Conservation (phyloP, 306 rosid species). For the Castanospermum australe region DNA sequence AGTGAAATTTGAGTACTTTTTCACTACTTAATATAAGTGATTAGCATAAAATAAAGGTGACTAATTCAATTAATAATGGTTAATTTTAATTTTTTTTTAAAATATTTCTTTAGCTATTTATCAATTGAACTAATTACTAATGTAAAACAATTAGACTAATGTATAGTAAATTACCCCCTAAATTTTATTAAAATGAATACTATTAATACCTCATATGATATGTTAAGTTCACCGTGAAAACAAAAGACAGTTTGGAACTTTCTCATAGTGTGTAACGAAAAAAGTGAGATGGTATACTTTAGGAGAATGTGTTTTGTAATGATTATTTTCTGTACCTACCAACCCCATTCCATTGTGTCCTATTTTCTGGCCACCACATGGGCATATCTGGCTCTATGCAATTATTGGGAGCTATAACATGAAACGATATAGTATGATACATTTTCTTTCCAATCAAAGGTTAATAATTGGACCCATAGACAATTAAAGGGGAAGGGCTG, state of each 20-base stretch:
- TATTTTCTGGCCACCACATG: conserved; percentile 59
- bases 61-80: background rate
- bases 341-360: conserved; percentile 47
- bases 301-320: conserved; percentile 45
- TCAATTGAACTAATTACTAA: background rate
- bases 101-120: background rate
- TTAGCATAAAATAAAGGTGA: background rate
- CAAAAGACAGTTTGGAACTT: conserved; percentile 50
- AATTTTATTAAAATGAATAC: too few relatives aligned
- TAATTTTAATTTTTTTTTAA: background rate
- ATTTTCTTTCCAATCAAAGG: conserved; percentile 30
- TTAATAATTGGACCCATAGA: conserved; percentile 50
- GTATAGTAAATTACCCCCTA: background rate
- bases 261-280: conserved; percentile 16
- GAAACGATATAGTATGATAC: conserved; percentile 24
- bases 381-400: conserved; percentile 57
- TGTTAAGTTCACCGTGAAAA: conserved; percentile 16
- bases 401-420: conserved; percentile 26
- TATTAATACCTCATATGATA: background rate
- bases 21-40: background rate
- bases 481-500: conserved; percentile 45
- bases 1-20: background rate
- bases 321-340: conserved; percentile 54
- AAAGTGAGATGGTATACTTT: conserved; percentile 26
- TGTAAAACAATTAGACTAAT: background rate